These are phyloP conservation scores for Penicillium sp. DNA, from an alignment of 2,329 filamentous ascomycete species.

Conservation along the genomic window DNA sequence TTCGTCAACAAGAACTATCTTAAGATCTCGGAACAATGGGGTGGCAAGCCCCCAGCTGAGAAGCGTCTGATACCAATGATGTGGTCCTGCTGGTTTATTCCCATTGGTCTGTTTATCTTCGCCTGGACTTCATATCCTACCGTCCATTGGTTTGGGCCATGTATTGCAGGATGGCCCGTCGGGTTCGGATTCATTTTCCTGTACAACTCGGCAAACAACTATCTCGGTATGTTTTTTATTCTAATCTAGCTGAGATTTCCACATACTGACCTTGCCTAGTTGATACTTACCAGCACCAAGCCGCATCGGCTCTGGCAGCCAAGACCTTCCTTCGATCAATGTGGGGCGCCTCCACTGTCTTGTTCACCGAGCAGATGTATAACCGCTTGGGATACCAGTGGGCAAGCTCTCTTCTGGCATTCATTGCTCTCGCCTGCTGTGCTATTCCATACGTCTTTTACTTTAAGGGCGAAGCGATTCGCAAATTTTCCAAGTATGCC, in stretches of 20 bases:
- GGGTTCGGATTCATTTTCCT: constrained; percentile 82
- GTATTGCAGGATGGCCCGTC: constrained; percentile 68
- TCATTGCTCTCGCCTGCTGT: constrained; percentile 74
- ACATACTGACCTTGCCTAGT: constrained; percentile 39
- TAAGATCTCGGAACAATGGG: constrained; percentile 59
- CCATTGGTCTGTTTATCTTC: constrained; percentile 66
- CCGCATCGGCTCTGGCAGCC: constrained; percentile 75
- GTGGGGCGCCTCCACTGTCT: constrained; percentile 74
- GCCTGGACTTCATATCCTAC: constrained; percentile 67
- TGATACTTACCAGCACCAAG: constrained; percentile 69
- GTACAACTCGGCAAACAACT: constrained; percentile 77
- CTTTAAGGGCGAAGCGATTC: constrained; percentile 70
- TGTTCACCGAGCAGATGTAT: constrained; percentile 85
- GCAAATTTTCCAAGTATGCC: constrained; percentile 69
- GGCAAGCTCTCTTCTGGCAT: constrained; percentile 71
- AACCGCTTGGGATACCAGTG: constrained; percentile 69
- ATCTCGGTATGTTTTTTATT: constrained; percentile 49
- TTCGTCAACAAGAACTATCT: constrained; percentile 81
- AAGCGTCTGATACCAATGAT: constrained; percentile 80
- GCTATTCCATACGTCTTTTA: constrained; percentile 82
- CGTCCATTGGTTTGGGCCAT: constrained; percentile 70
- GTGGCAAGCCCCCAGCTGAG: constrained; percentile 75
- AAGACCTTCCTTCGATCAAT: constrained; percentile 78
- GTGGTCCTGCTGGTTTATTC: constrained; percentile 71
- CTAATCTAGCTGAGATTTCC: neutral